phyloP scores from a whole-genome alignment of 306 rosid species.

The Myrica gale region DNA sequence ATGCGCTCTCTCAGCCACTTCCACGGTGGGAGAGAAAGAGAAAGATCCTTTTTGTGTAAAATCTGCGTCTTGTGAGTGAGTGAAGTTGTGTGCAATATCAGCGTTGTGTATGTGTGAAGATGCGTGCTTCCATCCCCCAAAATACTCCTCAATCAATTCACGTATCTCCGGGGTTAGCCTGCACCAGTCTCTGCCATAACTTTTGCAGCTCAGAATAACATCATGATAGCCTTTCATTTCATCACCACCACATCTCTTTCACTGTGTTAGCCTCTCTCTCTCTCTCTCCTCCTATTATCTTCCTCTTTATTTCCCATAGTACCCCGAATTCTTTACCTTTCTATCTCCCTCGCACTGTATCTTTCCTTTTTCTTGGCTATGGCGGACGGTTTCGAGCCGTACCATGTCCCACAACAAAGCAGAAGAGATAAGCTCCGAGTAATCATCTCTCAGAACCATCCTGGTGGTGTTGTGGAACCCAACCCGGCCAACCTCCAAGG shows the following conservation, averaged over 20 bases:
- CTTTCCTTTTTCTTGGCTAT: slow-evolving; percentile 24
- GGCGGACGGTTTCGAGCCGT: slow-evolving; percentile 74
- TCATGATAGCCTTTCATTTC: slow-evolving; percentile 44
- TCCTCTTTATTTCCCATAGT: neutral
- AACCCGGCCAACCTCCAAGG: slow-evolving; percentile 26
- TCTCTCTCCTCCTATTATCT: neutral
- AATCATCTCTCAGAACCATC: slow-evolving; percentile 30
- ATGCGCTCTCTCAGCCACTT: slow-evolving; percentile 25
- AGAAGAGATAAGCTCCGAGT: slow-evolving; percentile 77
- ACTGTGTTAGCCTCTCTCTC: slow-evolving; percentile 32
- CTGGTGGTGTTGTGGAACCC: slow-evolving; percentile 25
- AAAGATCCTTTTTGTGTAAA: neutral
- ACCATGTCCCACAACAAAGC: slow-evolving; percentile 82
- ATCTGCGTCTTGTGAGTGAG: slow-evolving; percentile 2
- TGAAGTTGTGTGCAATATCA: neutral
- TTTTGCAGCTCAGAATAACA: slow-evolving; percentile 29
- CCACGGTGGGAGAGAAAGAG: slow-evolving; percentile 9
- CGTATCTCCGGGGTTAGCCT: slow-evolving; percentile 22
- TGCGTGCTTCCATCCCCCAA: slow-evolving; percentile 30
- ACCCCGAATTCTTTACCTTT: neutral
- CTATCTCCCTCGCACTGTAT: neutral
- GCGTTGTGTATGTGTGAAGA: slow-evolving; percentile 28
- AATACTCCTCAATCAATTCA: slow-evolving; percentile 28
- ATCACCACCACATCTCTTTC: slow-evolving; percentile 34
- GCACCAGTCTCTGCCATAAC: slow-evolving; percentile 26